Conservation (phyloP, 1,284 basidiomycete species). For the Malassezia sympodialis region DNA sequence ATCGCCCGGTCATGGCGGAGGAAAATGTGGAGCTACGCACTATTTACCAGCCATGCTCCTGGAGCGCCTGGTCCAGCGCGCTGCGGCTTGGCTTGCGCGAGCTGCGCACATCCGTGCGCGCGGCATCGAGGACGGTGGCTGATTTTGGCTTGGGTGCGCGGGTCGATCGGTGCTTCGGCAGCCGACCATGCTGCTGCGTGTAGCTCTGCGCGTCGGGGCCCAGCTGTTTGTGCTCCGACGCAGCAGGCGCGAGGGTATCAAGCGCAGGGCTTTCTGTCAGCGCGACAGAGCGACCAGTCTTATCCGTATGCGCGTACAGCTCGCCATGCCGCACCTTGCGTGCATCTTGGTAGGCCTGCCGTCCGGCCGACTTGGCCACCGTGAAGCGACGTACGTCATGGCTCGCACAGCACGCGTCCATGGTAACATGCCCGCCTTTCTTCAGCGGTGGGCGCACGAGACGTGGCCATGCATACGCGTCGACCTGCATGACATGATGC, state of each 20-base stretch:
- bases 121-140: background rate
- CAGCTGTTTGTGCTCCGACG: background rate
- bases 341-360: constrained; percentile 87
- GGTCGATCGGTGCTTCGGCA: background rate
- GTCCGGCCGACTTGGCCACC: constrained; percentile 81
- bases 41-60: constrained; percentile 1
- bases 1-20: background rate
- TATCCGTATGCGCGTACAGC: constrained; percentile 67
- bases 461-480: constrained; percentile 62
- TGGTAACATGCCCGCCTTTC: constrained; percentile 78
- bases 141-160: constrained; percentile 7
- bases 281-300: background rate
- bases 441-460: constrained; percentile 82
- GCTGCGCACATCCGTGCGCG: background rate
- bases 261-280: background rate
- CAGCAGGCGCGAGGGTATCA: background rate
- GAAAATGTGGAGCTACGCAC: background rate
- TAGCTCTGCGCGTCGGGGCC: constrained; percentile 10
- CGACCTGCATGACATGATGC: constrained; percentile 27
- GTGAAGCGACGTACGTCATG: constrained; percentile 82
- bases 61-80: constrained; percentile 10
- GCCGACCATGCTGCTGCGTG: background rate
- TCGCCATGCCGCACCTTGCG: constrained; percentile 89
- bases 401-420: constrained; percentile 75
- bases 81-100: constrained; percentile 13